phyloP scores from a whole-genome alignment of 2,329 filamentous ascomycete genomes.

The Plenodomus lindquistii region DNA sequence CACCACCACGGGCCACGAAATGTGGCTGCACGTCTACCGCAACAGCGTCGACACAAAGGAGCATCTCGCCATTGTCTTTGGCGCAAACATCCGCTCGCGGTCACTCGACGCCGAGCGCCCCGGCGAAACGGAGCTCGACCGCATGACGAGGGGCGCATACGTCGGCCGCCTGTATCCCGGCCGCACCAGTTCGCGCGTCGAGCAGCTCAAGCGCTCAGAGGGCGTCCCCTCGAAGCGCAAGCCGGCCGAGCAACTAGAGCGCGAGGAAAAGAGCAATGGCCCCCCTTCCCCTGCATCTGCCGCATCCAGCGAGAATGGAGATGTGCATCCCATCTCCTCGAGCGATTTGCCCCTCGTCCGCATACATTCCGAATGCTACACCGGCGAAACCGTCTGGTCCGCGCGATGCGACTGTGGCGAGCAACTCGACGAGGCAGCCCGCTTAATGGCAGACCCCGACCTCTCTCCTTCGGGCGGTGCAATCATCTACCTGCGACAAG shows the following conservation, averaged over 20 bases:
- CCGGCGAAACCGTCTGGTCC: conserved; percentile 97
- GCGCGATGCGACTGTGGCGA: conserved; percentile 97
- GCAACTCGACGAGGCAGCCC: conserved; percentile 92
- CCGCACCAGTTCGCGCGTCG: conserved; percentile 72
- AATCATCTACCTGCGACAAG: conserved; percentile 93
- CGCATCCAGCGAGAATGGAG: conserved; percentile 33
- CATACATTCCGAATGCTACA: conserved; percentile 98
- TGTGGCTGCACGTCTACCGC: conserved; percentile 94
- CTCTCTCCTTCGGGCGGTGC: conserved; percentile 72
- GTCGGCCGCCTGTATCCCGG: conserved; percentile 85
- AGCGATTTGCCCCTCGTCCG: conserved; percentile 73
- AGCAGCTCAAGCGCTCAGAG: conserved; percentile 51
- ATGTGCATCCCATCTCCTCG: conserved; percentile 29
- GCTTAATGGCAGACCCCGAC: conserved; percentile 78
- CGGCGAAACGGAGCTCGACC: conserved; percentile 83
- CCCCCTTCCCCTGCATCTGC: conserved; percentile 22
- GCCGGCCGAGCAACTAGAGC: conserved; percentile 6
- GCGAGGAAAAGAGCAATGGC: conserved; percentile 12
- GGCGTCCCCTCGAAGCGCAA: conserved; percentile 27
- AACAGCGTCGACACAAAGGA: conserved; percentile 95
- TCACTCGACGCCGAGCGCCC: conserved; percentile 70
- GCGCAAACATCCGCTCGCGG: conserved; percentile 75
- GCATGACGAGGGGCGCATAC: conserved; percentile 94
- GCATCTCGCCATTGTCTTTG: conserved; percentile 96
- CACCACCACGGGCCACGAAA: conserved; percentile 87